Conservation (phyloP, 441 rosid species). For the Brassica hybrid region DNA sequence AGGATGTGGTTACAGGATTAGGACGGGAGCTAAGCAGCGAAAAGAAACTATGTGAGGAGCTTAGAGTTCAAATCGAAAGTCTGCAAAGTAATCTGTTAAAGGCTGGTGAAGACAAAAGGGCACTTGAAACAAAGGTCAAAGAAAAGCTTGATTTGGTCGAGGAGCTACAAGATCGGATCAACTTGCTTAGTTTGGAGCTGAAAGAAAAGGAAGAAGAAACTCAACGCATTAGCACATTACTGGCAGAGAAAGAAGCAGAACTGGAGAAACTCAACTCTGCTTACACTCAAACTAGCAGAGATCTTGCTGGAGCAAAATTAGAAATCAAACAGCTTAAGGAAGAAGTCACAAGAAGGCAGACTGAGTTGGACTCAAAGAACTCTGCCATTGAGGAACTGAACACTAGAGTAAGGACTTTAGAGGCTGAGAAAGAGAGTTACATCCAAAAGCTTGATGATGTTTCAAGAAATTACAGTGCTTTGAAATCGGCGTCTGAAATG, state of each 20-base stretch:
- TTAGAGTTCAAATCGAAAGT: conserved; percentile 56
- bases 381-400: conserved; percentile 60
- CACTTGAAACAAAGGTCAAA: conserved; percentile 60
- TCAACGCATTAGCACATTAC: conserved; percentile 53
- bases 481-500: conserved; percentile 65
- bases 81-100: conserved; percentile 58
- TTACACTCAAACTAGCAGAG: conserved; percentile 54
- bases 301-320: conserved; percentile 52
- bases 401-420: conserved; percentile 53
- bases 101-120: conserved; percentile 62
- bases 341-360: conserved; percentile 47
- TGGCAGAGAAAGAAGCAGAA: conserved; percentile 62
- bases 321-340: conserved; percentile 59
- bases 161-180: conserved; percentile 59
- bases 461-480: conserved; percentile 55
- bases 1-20: conserved; percentile 58
- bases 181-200: conserved; percentile 64
- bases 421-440: conserved; percentile 59
- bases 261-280: conserved; percentile 53
- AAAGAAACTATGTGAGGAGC: conserved; percentile 59
- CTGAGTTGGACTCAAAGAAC: conserved; percentile 59
- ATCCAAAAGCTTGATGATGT: conserved; percentile 51
- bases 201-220: conserved; percentile 60
- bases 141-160: conserved; percentile 61
- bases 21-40: conserved; percentile 76